Evolutionary conservation across 805 yeast genomes (phyloP), one percentile per base, ranked within the genome.

Genomic region (Pichia nakasei): DNA sequence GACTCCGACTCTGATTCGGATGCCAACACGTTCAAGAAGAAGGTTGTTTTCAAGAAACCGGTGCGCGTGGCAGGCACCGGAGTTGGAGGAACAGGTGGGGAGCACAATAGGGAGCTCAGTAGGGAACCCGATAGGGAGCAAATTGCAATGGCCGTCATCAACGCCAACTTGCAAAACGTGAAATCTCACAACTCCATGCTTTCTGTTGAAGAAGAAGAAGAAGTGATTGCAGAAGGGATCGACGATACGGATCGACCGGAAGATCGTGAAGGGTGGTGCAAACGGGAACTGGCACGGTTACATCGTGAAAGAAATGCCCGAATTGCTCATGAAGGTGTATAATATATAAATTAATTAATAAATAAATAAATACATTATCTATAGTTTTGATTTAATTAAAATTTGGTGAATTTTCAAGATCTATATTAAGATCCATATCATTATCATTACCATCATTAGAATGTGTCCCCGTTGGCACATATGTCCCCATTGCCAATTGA

Each of bases 401-500:
- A 29, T 29, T 29, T 29, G 32, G 17, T 13, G 32, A 29, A 29
- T 29, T 12, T 13, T 29, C 32, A 13, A 29, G 17, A 15, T 29
- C 17, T 9, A 29, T 9, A 9, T 35, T 13, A n/a, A 35, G 20
- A 59, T 52, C 15, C 45, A 50, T 31, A 63, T 56, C 35, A 20
- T 39, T 43, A 18, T 38, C 15, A 46, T 50, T 31, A 63, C 56
- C 35, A 20, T 39, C 47, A 18, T 38, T 33, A 12, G 39, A 21
- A 9, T 37, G 24, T 2, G 43, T 41, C 9, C 36, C 46, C n/a
- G 50, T 35, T 24, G 50, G 46, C 4, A 49, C 29, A 27, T 45
- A 47, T 13, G 21, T 18, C 19, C 44, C 38, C 26, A 33, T 33
- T 7, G 47, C 29, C 9, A 47, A 5, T 26, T 45, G 41, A 24